Evolutionary conservation across 2,329 filamentous ascomycete genomes (phyloP).

Genomic region (Hymenoscyphus albidus): DNA sequence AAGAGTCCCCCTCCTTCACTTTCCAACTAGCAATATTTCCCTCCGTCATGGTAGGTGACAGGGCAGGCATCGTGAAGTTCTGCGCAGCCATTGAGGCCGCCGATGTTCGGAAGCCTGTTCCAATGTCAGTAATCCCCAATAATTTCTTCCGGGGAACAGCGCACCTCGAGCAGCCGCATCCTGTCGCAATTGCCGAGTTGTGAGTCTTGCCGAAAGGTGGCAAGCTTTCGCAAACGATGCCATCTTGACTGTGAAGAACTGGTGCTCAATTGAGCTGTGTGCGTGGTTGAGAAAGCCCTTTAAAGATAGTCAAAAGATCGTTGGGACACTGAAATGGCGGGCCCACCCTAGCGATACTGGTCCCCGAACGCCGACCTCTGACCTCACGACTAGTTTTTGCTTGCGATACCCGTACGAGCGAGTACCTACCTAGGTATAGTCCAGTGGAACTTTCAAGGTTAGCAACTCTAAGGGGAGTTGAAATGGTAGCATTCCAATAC

Average conservation of each 20-base stretch:
- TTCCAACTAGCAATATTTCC: constrained; percentile 84
- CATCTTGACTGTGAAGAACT: constrained; percentile 45
- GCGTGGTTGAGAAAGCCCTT: constrained; percentile 15
- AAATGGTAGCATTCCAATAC: neutral
- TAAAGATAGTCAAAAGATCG: constrained; percentile 16
- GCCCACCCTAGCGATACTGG: constrained; percentile 14
- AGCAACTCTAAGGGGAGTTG: neutral
- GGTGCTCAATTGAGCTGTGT: constrained; percentile 32
- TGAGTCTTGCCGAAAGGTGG: constrained; percentile 59
- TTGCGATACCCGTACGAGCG: constrained; percentile 10
- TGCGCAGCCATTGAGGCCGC: constrained; percentile 66
- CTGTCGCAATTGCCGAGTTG: constrained; percentile 49
- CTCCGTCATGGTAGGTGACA: constrained; percentile 92
- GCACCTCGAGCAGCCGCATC: constrained; percentile 57
- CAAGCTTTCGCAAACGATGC: constrained; percentile 63
- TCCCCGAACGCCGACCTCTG: constrained; percentile 23
- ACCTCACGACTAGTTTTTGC: constrained; percentile 17
- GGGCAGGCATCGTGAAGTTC: constrained; percentile 86
- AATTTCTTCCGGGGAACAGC: constrained; percentile 28
- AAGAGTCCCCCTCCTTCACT: constrained; percentile 82
- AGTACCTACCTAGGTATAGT: too few species aligned
- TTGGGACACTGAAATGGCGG: constrained; percentile 26
- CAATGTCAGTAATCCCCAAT: constrained; percentile 17
- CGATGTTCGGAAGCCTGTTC: constrained; percentile 60
- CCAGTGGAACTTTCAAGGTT: constrained; percentile 20